Base-by-base conservation (phyloP, 2,329 filamentous ascomycete species). In the Ophiostoma piceae region DNA sequence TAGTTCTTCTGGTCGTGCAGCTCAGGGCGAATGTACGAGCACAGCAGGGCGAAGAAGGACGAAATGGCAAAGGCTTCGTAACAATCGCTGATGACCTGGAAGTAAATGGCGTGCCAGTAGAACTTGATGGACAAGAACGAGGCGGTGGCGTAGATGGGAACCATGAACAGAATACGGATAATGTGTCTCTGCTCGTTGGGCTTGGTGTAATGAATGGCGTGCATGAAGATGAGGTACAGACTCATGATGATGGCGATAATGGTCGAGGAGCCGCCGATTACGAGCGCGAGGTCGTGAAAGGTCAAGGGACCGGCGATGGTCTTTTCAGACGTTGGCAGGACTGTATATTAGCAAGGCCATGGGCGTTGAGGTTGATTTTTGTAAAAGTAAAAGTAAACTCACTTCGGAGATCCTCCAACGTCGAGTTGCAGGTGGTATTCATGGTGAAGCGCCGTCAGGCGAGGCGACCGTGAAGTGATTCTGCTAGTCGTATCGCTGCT, bases 31-130 rank as follows among this genome's bases (percentile, higher is more conserved):
- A 92, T 84, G 78, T 95, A 95, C 76, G 92, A 86, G 77, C 92
- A 95, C 76, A 96, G 81, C 66, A 96, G 82, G 9, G 90, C 88
- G 79, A 96, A 96, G 82, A 96, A 96, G 73, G 90, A 91, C 39
- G 91, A 89, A 73, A 96, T 94, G 70, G 92, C 91, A 75, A 96
- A 94, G 12, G 92, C 92, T 80, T 96, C 92, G 78, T 96, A 96
- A 79, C 91, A 94, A 77, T 95, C 90, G 75, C 90, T 88, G 62
- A 94, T 81, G 68, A 95, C 88, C 76, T 92, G 85, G 77, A 90
- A 95, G 80, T 96, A 96, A 70, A 95, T 86, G 67, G 90, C 87
- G 75, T 93, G 86, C 77, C 84, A 86, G 82, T 95, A 94, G 80
- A 86, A 93, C 74, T 85, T 83, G 74, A 92, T 87, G 71, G 88